phyloP scores from a whole-genome alignment of 257 asterid genomes.

The Penstemon newberryi region DNA sequence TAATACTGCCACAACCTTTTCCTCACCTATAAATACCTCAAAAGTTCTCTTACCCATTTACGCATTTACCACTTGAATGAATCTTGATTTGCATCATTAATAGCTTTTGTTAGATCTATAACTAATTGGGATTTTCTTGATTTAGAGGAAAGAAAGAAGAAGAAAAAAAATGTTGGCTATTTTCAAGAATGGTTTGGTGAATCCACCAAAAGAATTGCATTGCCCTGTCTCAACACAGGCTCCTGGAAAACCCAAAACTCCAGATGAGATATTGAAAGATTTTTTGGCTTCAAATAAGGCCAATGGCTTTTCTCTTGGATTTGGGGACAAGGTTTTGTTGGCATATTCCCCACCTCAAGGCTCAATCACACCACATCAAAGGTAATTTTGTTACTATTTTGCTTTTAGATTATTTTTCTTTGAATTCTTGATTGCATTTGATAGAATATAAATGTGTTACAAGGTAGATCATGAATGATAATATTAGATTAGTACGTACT shows the following conservation, averaged over 20 bases:
- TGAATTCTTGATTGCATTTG: not conserved
- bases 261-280: constrained; percentile 52
- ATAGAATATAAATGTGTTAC: not conserved
- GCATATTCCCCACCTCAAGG: constrained; percentile 41
- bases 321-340: constrained; percentile 56
- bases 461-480: not conserved
- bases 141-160: not conserved
- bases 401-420: not conserved
- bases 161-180: constrained; percentile 58
- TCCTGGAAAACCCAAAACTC: constrained; percentile 32
- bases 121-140: not conserved
- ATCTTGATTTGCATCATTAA: too few relatives aligned
- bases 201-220: constrained; percentile 72
- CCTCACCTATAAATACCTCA: too few relatives aligned
- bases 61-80: too few relatives aligned
- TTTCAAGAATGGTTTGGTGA: constrained; percentile 69
- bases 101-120: too few relatives aligned
- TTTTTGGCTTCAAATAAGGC: constrained; percentile 51
- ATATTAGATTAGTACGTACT: not conserved
- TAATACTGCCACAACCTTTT: too few relatives aligned
- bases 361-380: constrained; percentile 33
- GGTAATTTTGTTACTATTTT: constrained; percentile 26
- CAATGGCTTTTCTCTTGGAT: constrained; percentile 55
- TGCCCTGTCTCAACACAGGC: constrained; percentile 49
- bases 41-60: too few relatives aligned